phyloP scores from a whole-genome alignment of 768 basidiomycete species.

The Lactifluus hygrophoroides region DNA sequence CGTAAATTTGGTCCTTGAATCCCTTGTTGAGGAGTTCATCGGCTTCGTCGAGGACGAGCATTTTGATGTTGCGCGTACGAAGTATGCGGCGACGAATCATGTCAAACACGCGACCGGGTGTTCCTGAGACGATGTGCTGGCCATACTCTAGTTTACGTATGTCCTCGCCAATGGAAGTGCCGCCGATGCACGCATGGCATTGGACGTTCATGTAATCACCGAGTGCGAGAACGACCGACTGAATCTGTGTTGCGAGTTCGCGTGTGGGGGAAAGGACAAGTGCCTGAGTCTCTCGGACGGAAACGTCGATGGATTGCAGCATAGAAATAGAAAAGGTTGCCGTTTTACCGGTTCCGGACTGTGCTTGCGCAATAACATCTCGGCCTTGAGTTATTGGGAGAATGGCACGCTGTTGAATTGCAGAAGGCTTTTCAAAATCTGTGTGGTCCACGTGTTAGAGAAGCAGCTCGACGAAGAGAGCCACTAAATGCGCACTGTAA shows the following conservation, averaged over 20 bases:
- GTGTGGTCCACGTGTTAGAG: slow-evolving; percentile 2
- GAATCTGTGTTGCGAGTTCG: slow-evolving; percentile 97
- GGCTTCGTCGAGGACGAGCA: slow-evolving; percentile 91
- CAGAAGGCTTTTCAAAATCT: slow-evolving; percentile 97
- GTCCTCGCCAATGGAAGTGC: slow-evolving; percentile 95
- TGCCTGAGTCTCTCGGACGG: slow-evolving; percentile 91
- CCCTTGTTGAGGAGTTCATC: slow-evolving; percentile 97
- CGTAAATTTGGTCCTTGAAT: slow-evolving; percentile 99
- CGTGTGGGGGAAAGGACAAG: slow-evolving; percentile 97
- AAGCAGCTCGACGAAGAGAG: background rate
- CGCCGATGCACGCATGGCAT: slow-evolving; percentile 97
- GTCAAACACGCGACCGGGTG: slow-evolving; percentile 96
- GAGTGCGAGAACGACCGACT: slow-evolving; percentile 90
- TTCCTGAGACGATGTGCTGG: slow-evolving; percentile 95
- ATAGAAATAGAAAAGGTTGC: slow-evolving; percentile 98
- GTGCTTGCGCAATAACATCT: slow-evolving; percentile 98
- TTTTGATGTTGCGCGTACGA: slow-evolving; percentile 95
- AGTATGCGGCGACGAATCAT: slow-evolving; percentile 95
- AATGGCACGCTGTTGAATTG: slow-evolving; percentile 97
- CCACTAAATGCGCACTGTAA: slow-evolving; percentile 59
- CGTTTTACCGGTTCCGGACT: slow-evolving; percentile 99
- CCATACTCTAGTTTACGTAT: slow-evolving; percentile 96
- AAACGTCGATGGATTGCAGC: slow-evolving; percentile 94
- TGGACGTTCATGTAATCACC: slow-evolving; percentile 99
- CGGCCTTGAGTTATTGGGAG: slow-evolving; percentile 91